Evolutionary conservation across 352 stramenopile species (phyloP), one percentile per base, ranked within the genome.

Genomic region (Globisporangium recalcitrans): DNA sequence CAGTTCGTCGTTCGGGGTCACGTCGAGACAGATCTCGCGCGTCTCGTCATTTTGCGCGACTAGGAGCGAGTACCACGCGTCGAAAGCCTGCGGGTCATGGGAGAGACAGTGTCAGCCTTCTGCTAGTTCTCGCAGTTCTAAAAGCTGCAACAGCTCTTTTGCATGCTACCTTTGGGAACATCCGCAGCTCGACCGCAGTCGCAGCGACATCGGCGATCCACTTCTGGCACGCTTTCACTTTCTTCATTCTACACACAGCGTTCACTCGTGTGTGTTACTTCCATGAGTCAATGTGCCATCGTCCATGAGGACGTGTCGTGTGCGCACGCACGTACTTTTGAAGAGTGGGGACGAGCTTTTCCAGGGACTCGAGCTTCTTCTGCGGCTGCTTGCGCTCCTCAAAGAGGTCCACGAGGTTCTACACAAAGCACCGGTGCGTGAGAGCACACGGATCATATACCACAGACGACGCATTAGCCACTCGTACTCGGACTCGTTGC

Each of bases 401-500:
- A 52, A 76, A 93, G 8, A 95, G 57, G 49, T 93, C 86, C 54
- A 89, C 80, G 21, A 95, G 79, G 62, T 82, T 81, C 86, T 94
- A 59, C 42, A 26, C 11, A 48, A 24, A 14, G 27, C 44, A 22
- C 46, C 47, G 32, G 8, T 5, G 3, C 21, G 42, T 14, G 38
- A 58, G 19, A 32, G n/a, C 19, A 22, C 24, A 29, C 0, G 24
- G 7, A 51, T 42, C 24, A n/a, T 13, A 32, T 16, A 32, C 9
- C n/a, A 21, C n/a, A 44, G 14, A 10, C 14, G 13, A 16, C 3
- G 16, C 38, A 27, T 40, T 26, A 56, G 26, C 16, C 16, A 36
- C 48, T n/a, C n/a, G n/a, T 5, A 31, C 27, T 31, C 6, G 48
- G 26, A 26, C 10, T 6, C n/a, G 26, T 27, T n/a, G 7, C 19